Base-by-base conservation (phyloP, 495 filamentous ascomycete species). In the Saxispiralis lemnorum region DNA sequence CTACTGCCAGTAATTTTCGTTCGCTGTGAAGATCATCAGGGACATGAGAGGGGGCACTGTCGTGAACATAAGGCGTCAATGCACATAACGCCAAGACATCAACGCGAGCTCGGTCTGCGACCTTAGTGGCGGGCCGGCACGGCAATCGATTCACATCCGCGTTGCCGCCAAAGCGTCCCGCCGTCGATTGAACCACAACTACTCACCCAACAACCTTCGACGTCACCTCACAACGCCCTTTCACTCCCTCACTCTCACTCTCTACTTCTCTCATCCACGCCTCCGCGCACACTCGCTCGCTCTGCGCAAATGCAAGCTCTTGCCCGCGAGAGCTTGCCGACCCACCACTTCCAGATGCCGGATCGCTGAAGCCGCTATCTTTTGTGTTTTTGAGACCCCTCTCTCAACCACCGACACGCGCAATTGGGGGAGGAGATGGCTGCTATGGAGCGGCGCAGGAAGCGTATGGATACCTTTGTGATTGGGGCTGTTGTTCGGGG, bases 381-480 rank as follows among this genome's bases (percentile, higher is more conserved):
- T 33, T 34, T 21, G n/a, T 37, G 31, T 38, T 42, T 35, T 34
- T 36, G 31, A 18, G 19, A 42, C 45, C 39, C 38, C 39, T 17
- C 36, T 45, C 35, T 44, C 38, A 38, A 36, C 41, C 52, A 42
- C 52, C 38, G 20, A 39, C 12, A 31, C 35, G 36, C 34, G 37
- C 40, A 45, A 35, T 19, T 31, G 36, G n/a, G n/a, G n/a, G 33
- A 39, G 31, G 24, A 39, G 19, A 45, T 41, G 37, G 45, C 40
- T 43, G 41, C 47, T 52, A 93, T 94, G 86, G 84, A 93, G 66
- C 77, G 82, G 60, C 71, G 69, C 62, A 75, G 79, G 57, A 88
- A 89, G 70, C 79, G 86, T 88, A 65, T 56, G 72, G 44, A 13
- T 35, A 37, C 16, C 33, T 35, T 38, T 42, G 2, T 5, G 24